Evolutionary conservation across 331 rosid species (phyloP).

Genomic region (Malus hybrid): DNA sequence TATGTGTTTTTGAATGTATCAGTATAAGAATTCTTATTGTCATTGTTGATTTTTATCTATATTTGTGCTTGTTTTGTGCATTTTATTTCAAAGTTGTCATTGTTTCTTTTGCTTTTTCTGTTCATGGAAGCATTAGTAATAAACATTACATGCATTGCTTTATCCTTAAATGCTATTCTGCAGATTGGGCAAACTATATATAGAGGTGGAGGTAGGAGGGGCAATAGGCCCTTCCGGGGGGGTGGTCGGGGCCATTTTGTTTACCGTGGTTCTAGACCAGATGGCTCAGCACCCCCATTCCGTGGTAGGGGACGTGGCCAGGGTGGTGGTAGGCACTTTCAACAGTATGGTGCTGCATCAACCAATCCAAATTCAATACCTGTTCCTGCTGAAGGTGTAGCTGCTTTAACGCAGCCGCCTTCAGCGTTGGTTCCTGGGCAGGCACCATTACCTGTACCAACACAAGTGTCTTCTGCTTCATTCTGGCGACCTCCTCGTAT

Average conservation of each 20-base stretch:
- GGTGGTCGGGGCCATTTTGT: slow-evolving; percentile 50
- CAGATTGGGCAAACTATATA: slow-evolving; percentile 55
- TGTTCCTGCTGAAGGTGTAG: slow-evolving; percentile 34
- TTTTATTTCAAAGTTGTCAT: slow-evolving; percentile 3
- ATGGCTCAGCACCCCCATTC: slow-evolving; percentile 34
- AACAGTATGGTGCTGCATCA: slow-evolving; percentile 41
- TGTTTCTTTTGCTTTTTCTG: not conserved
- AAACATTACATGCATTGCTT: slow-evolving; percentile 28
- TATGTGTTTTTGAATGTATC: not conserved
- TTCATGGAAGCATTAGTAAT: slow-evolving; percentile 11
- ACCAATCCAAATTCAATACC: slow-evolving; percentile 25
- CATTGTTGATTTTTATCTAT: not conserved
- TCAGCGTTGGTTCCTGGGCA: slow-evolving; percentile 38
- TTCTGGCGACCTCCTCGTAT: slow-evolving; percentile 30
- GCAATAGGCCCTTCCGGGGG: slow-evolving; percentile 57
- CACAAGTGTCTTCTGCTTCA: slow-evolving; percentile 45
- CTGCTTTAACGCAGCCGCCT: slow-evolving; percentile 29
- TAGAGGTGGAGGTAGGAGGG: slow-evolving; percentile 63
- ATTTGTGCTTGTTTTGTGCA: not conserved
- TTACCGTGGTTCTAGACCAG: slow-evolving; percentile 13
- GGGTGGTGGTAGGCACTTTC: slow-evolving; percentile 53
- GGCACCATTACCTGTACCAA: slow-evolving; percentile 9
- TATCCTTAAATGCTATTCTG: slow-evolving; percentile 36
- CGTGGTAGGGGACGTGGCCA: slow-evolving; percentile 58
- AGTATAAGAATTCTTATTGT: not conserved